Conservation (phyloP, 2,329 filamentous ascomycete genomes). For the Penicillium sp. region DNA sequence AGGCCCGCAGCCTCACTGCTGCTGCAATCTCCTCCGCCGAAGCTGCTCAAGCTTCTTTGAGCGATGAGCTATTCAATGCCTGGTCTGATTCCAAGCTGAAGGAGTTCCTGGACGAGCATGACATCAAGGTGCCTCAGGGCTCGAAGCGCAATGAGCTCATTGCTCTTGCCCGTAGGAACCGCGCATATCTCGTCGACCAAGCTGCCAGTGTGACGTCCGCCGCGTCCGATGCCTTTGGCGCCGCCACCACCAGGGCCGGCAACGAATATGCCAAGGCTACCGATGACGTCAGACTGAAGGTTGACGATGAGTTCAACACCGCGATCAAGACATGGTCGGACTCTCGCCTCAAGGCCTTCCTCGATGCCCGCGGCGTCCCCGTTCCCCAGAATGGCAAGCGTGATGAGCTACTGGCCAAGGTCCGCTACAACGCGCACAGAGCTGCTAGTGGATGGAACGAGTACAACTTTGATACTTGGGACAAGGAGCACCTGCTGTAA, state of each 20-base stretch:
- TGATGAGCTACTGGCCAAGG: constrained; percentile 67
- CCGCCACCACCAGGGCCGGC: constrained; percentile 67
- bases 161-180: constrained; percentile 83
- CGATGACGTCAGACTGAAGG: constrained; percentile 58
- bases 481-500: constrained; percentile 62
- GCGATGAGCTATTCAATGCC: constrained; percentile 76
- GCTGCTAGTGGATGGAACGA: constrained; percentile 62
- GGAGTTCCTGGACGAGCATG: constrained; percentile 87
- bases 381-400: constrained; percentile 66
- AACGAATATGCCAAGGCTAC: constrained; percentile 75
- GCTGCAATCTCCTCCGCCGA: constrained; percentile 61
- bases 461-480: constrained; percentile 77
- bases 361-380: constrained; percentile 70
- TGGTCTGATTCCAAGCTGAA: constrained; percentile 91
- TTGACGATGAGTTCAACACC: constrained; percentile 62
- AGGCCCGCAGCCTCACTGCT: constrained; percentile 56
- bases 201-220: constrained; percentile 51
- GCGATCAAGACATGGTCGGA: constrained; percentile 64
- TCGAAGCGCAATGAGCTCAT: constrained; percentile 85
- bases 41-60: constrained; percentile 66
- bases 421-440: constrained; percentile 68
- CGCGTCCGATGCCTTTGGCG: constrained; percentile 53
- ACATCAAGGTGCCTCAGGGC: constrained; percentile 83
- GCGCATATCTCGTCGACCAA: constrained; percentile 53
- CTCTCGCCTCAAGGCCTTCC: constrained; percentile 69